Percentiles rank a stretch among this genome's conserved stretches.
phyloP scores from a whole-genome alignment of 2,329 filamentous ascomycete genomes.

The Botrytis elliptica region DNA sequence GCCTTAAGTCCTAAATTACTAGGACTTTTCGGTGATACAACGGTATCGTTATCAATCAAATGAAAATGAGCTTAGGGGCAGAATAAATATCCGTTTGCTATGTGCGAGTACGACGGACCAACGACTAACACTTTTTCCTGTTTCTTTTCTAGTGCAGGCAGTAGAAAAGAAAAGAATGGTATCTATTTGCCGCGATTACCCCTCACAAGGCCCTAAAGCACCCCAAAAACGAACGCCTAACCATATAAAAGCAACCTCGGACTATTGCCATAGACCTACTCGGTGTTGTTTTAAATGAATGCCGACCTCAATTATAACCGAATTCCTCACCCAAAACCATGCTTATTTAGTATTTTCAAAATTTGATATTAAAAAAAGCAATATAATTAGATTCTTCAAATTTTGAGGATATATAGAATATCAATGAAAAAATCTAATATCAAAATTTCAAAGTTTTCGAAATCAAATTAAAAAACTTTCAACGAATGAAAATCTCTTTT shows the following conservation, averaged over 20 bases:
- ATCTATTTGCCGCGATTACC: background rate
- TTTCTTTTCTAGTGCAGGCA: background rate
- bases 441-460: too few species aligned
- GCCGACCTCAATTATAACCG: too few species aligned
- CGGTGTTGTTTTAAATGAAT: too few species aligned
- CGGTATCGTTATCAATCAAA: constrained; percentile 11
- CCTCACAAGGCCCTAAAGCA: background rate
- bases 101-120: background rate
- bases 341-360: too few species aligned
- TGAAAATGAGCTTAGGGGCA: background rate
- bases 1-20: background rate
- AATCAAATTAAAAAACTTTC: too few species aligned
- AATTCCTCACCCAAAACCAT: too few species aligned
- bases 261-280: background rate
- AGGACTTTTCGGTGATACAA: constrained; percentile 11
- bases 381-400: too few species aligned
- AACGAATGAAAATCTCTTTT: too few species aligned
- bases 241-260: background rate
- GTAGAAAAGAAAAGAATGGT: background rate
- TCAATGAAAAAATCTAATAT: too few species aligned
- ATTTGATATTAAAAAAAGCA: too few species aligned
- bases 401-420: too few species aligned
- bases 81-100: background rate
- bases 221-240: background rate
- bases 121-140: background rate